Evolutionary conservation across 768 basidiomycete species (phyloP).

Genomic region (Kwoniella botswanensis): DNA sequence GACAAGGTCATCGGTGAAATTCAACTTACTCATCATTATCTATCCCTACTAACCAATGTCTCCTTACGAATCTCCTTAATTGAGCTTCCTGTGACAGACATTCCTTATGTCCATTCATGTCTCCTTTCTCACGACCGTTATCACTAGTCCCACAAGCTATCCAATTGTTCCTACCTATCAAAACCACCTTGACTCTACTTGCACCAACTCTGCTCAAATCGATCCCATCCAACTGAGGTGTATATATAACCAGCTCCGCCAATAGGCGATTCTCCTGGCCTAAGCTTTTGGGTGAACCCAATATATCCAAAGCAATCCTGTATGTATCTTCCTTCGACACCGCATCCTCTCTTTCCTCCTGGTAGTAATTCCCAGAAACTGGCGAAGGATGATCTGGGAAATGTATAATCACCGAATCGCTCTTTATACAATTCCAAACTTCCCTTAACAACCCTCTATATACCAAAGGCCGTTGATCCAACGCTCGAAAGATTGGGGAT

Average conservation of each 20-base stretch:
- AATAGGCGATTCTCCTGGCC: slow-evolving; percentile 15
- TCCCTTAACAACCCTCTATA: slow-evolving; percentile 1
- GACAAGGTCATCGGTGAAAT: neutral
- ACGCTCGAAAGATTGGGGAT: neutral
- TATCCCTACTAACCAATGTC: slow-evolving; percentile 9
- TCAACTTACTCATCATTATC: slow-evolving; percentile 6
- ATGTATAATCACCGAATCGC: slow-evolving; percentile 12
- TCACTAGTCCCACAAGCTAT: neutral
- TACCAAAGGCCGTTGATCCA: neutral
- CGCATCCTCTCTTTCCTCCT: neutral
- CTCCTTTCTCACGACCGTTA: neutral
- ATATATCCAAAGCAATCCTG: neutral
- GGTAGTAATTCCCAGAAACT: neutral
- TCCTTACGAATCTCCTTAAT: slow-evolving; percentile 5
- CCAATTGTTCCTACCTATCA: neutral
- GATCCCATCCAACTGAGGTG: slow-evolving; percentile 12
- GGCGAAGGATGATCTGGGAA: neutral
- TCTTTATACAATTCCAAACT: slow-evolving; percentile 19
- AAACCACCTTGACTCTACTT: slow-evolving; percentile 6
- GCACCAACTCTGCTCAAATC: neutral
- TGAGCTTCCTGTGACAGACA: slow-evolving; percentile 8
- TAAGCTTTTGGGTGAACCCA: slow-evolving; percentile 1
- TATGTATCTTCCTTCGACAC: slow-evolving; percentile 8
- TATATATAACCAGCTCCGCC: slow-evolving; percentile 10
- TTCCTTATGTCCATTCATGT: neutral